Evolutionary conservation across 371 early-diverging fungal genomes (phyloP).

Genomic region (Mucor lusitanicus): DNA sequence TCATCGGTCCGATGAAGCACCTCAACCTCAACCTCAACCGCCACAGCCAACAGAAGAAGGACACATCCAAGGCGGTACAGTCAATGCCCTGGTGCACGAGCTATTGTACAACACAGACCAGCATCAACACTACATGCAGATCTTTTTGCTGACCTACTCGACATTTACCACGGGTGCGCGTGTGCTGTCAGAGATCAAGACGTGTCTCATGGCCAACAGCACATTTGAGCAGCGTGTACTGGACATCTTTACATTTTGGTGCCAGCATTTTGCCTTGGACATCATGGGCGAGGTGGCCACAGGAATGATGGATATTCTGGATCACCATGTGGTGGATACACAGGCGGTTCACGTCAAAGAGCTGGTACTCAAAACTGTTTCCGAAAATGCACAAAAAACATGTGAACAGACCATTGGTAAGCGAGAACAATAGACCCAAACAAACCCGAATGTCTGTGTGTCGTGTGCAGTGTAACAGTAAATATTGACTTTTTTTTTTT

Average conservation of each 20-base stretch:
- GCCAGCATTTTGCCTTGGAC: constrained; percentile 30
- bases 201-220: constrained; percentile 11
- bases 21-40: background rate
- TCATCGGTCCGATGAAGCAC: constrained; percentile 5
- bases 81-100: constrained; percentile 69
- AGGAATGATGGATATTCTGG: constrained; percentile 40
- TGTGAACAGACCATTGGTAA: constrained; percentile 7
- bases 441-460: no score
- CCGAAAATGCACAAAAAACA: constrained; percentile 26
- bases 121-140: constrained; percentile 23
- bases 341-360: constrained; percentile 18
- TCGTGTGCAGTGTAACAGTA: background rate
- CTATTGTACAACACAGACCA: constrained; percentile 41
- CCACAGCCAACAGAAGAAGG: background rate
- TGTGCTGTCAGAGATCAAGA: constrained; percentile 57
- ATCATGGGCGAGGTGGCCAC: constrained; percentile 48
- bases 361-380: constrained; percentile 32
- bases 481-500: no score
- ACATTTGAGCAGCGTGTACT: constrained; percentile 9
- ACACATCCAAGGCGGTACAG: constrained; percentile 56
- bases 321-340: constrained; percentile 4
- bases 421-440: background rate
- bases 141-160: constrained; percentile 64
- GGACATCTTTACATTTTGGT: constrained; percentile 34
- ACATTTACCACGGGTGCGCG: constrained; percentile 54